Evolutionary conservation across 164 flowering plant species (phyloP).

Genomic region (Liriodendron chinense): DNA sequence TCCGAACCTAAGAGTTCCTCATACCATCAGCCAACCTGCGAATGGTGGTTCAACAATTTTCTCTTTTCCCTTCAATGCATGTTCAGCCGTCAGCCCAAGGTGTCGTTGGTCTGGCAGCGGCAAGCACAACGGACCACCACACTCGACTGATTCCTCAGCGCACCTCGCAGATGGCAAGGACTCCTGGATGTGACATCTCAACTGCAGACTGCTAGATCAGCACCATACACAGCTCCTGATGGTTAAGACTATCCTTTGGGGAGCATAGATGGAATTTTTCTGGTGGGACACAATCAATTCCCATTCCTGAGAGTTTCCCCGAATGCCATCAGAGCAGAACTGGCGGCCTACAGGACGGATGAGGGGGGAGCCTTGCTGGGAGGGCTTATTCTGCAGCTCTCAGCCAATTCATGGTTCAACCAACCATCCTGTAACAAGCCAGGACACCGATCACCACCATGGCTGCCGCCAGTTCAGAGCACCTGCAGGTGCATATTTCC

Average conservation of each 20-base stretch:
- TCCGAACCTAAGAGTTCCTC: constrained; percentile 21
- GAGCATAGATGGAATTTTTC: constrained; percentile 31
- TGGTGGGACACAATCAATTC: constrained; percentile 22
- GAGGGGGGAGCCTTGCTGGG: constrained; percentile 81
- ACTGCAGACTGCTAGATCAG: constrained; percentile 31
- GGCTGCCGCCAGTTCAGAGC: neutral
- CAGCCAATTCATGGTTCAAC: constrained; percentile 44
- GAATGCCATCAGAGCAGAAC: constrained; percentile 37
- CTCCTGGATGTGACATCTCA: constrained; percentile 33
- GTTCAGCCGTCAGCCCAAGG: constrained; percentile 33
- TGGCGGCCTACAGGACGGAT: constrained; percentile 73
- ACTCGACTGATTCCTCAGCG: constrained; percentile 16
- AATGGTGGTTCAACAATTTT: constrained; percentile 18
- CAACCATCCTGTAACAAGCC: constrained; percentile 29
- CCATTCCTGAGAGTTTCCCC: constrained; percentile 21
- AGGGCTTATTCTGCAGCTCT: constrained; percentile 46
- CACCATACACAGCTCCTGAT: constrained; percentile 10
- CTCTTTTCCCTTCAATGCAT: constrained; percentile 17
- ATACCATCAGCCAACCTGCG: constrained; percentile 25
- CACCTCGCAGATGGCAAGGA: constrained; percentile 25
- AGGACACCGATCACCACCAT: neutral
- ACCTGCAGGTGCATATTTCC: neutral
- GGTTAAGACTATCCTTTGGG: constrained; percentile 22
- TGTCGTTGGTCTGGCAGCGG: constrained; percentile 16
- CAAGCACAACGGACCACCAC: constrained; percentile 14